These are phyloP conservation scores for Halophytophthora polymorphica DNA, from an alignment of 352 stramenopile species.

Conservation along the genomic window DNA sequence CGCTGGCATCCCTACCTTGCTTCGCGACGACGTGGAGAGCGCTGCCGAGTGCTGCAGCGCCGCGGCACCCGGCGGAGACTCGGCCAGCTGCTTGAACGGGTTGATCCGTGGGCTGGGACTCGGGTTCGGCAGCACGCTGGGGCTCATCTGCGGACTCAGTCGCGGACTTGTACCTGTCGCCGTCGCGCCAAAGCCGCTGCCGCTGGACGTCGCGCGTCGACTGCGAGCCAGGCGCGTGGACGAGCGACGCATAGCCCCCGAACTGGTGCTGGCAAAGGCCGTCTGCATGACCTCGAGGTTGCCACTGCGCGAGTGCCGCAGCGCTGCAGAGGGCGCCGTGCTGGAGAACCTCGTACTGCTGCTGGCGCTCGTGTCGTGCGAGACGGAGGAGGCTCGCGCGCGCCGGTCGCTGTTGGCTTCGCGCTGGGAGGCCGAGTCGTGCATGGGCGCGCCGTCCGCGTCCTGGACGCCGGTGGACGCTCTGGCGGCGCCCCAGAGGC, in stretches of 20 bases:
- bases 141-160: slow-evolving; percentile 69
- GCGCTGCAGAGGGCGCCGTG: slow-evolving; percentile 18
- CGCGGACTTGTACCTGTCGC: slow-evolving; percentile 39
- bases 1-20: slow-evolving; percentile 7
- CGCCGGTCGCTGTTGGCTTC: slow-evolving; percentile 18
- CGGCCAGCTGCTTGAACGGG: slow-evolving; percentile 59
- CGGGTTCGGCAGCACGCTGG: slow-evolving; percentile 51
- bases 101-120: slow-evolving; percentile 65
- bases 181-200: slow-evolving; percentile 22
- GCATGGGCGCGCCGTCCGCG: too few species aligned
- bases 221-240: slow-evolving; percentile 48
- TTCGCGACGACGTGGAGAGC: slow-evolving; percentile 14
- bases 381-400: slow-evolving; percentile 35
- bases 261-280: slow-evolving; percentile 54
- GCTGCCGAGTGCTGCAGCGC: slow-evolving; percentile 18
- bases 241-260: slow-evolving; percentile 43
- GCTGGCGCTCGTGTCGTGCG: slow-evolving; percentile 14
- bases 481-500: too few species aligned
- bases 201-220: slow-evolving; percentile 54
- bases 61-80: slow-evolving; percentile 31
- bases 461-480: too few species aligned
- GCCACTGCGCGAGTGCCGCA: slow-evolving; percentile 46
- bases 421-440: too few species aligned
- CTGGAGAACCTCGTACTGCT: slow-evolving; percentile 30
- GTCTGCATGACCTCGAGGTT: slow-evolving; percentile 73